Evolutionary conservation across 176 grass and related monocot species (phyloP), one percentile per base, ranked within the genome.

Genomic region (Carex littledalei): DNA sequence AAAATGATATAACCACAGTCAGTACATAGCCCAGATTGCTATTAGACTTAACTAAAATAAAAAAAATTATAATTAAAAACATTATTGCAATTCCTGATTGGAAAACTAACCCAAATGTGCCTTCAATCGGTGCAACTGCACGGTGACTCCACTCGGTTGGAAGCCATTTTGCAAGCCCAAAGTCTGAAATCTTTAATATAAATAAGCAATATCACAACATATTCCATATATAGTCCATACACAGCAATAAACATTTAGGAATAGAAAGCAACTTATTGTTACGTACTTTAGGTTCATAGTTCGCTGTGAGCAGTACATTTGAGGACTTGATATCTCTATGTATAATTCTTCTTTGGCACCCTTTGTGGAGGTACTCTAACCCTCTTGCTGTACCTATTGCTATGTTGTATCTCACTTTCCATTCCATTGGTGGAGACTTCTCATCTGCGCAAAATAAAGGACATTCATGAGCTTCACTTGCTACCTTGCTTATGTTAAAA

Each of bases 261-360:
- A 50, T 8, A 12, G 21, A 54, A 76, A 54, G 12, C 9, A 15
- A 50, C 20, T 31, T 64, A 10, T 65, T 43, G 9, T 63, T 50
- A 31, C 14, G 34, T 83, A 97, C 94, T 89, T 97, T 91, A 35
- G 95, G 91, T 63, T 93, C 91, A 57, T 94, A 86, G 63, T 98
- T 90, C 1, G 81, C 84, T 8, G 91, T 94, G 72, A 98, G 92
- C 26, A 98, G 89, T 22, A 98, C 79, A 60, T 98, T 98, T 43
- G 95, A 94, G 16, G 92, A 63, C 74, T 98, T 98, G 91, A 98
- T 98, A 87, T 98, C 95, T 80, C 95, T 41, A 84, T 98, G 95
- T 8, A 98, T 98, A 75, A 98, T 98, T 81, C 95, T 84, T 60
- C 95, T 64, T 67, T 84, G 89, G 69, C 95, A 98, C 10, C 89